These are phyloP conservation scores for Micractinium sp. DNA, from an alignment of 139 green algal genomes.

Conservation along the genomic window DNA sequence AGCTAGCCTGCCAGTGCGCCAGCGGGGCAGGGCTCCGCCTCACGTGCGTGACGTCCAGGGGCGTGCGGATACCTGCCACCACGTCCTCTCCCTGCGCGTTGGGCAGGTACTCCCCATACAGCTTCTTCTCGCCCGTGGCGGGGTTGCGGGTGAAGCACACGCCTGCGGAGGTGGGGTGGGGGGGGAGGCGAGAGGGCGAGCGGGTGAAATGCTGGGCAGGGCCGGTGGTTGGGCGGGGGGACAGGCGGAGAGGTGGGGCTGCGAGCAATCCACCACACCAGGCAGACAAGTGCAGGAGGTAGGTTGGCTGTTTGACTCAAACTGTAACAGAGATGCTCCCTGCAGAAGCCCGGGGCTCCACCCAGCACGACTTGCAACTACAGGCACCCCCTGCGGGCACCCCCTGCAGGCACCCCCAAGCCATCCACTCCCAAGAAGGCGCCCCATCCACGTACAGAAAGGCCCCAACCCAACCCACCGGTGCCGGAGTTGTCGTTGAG, in stretches of 20 bases:
- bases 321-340: too few species aligned
- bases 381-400: too few species aligned
- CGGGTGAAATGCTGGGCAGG: not conserved
- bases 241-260: not conserved
- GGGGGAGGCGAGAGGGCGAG: not conserved
- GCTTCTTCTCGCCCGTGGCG: constrained; percentile 69
- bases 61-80: constrained; percentile 89
- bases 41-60: constrained; percentile 66
- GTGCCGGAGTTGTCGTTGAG: constrained; percentile 77
- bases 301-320: too few species aligned
- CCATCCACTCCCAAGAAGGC: too few species aligned
- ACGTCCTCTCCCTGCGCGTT: constrained; percentile 93
- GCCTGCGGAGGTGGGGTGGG: not conserved
- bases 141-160: constrained; percentile 92
- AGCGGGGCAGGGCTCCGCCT: not conserved
- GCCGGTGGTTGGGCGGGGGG: too few species aligned
- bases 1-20: not conserved
- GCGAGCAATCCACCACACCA: not conserved
- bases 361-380: too few species aligned
- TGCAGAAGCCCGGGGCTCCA: too few species aligned
- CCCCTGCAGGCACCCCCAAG: too few species aligned
- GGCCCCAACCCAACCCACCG: constrained; percentile 40
- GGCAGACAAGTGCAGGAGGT: not conserved
- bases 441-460: too few species aligned
- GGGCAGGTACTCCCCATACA: constrained; percentile 92